These are phyloP conservation scores for Shiraia bambusicola DNA, from an alignment of 2,329 filamentous ascomycete species.

Conservation along the genomic window DNA sequence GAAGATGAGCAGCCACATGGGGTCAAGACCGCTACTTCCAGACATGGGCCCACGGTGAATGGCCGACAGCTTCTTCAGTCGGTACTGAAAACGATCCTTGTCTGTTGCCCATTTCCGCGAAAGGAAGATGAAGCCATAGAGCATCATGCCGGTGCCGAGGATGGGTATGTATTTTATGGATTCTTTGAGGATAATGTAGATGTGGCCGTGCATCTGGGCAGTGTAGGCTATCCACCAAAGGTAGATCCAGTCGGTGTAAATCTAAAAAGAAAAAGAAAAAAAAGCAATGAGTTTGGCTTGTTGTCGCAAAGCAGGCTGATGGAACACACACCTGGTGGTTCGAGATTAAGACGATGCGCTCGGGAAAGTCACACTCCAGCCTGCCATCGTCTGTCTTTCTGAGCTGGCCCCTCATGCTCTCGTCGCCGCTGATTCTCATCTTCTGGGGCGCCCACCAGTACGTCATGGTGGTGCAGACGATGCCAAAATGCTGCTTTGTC, in stretches of 20 bases:
- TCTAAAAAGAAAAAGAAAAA: no score
- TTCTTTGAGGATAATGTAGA: slow-evolving; percentile 90
- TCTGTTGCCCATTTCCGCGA: slow-evolving; percentile 87
- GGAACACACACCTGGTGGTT: slow-evolving; percentile 69
- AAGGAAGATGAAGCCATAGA: slow-evolving; percentile 89
- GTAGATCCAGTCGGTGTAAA: slow-evolving; percentile 89
- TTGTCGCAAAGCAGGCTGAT: neutral
- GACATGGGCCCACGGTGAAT: slow-evolving; percentile 43
- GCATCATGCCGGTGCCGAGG: slow-evolving; percentile 78
- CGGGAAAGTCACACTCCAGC: slow-evolving; percentile 75
- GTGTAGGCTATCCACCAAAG: slow-evolving; percentile 91
- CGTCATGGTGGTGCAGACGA: slow-evolving; percentile 76
- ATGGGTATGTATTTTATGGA: slow-evolving; percentile 82
- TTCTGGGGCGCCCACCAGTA: slow-evolving; percentile 81
- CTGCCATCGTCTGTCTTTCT: slow-evolving; percentile 67
- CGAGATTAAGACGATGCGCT: slow-evolving; percentile 77
- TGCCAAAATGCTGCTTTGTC: slow-evolving; percentile 81
- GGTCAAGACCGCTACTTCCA: slow-evolving; percentile 58
- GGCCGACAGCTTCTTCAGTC: slow-evolving; percentile 69
- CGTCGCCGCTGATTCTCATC: slow-evolving; percentile 79
- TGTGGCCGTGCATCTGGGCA: slow-evolving; percentile 75
- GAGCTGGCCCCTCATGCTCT: slow-evolving; percentile 74
- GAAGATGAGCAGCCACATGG: slow-evolving; percentile 89
- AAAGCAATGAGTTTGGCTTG: slow-evolving; percentile 13
- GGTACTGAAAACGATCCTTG: slow-evolving; percentile 70